phyloP scores from a whole-genome alignment of 1,284 basidiomycete genomes.

The Pseudozyma pruni region DNA sequence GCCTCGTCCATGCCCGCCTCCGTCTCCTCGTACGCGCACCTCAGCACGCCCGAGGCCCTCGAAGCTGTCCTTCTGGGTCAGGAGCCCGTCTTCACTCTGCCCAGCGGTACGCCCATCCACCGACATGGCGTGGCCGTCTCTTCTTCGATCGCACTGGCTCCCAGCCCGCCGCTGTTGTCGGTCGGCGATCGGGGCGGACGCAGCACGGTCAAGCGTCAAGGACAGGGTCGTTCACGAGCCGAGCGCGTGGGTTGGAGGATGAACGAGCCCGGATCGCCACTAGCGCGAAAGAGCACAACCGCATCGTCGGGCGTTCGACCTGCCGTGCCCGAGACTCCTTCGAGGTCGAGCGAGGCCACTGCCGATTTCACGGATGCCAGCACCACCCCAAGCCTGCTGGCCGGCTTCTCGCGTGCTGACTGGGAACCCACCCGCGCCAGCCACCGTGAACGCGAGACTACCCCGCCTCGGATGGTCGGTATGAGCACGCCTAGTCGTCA shows the following conservation, averaged over 20 bases:
- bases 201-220: constrained; percentile 50
- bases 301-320: constrained; percentile 41
- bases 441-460: constrained; percentile 29
- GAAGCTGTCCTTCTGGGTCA: constrained; percentile 36
- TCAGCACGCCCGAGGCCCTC: constrained; percentile 48
- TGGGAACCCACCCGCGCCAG: constrained; percentile 38
- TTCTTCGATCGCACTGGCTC: constrained; percentile 54
- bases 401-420: constrained; percentile 46
- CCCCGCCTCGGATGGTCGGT: constrained; percentile 31
- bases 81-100: constrained; percentile 46
- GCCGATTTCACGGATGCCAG: constrained; percentile 43
- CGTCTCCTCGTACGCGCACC: constrained; percentile 39
- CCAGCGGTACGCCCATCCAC: constrained; percentile 47
- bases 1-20: constrained; percentile 45
- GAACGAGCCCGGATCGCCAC: constrained; percentile 58
- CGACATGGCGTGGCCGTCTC: constrained; percentile 45
- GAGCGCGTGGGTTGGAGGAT: constrained; percentile 52
- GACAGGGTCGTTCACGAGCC: constrained; percentile 50
- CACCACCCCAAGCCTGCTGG: constrained; percentile 42
- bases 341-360: constrained; percentile 33
- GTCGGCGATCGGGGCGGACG: constrained; percentile 34
- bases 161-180: constrained; percentile 48
- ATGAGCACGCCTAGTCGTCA: constrained; percentile 49
- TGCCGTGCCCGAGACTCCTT: constrained; percentile 36
- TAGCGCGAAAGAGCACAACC: constrained; percentile 57